Evolutionary conservation across 2,329 filamentous ascomycete genomes (phyloP).

Genomic region (Sarocladium strictum): DNA sequence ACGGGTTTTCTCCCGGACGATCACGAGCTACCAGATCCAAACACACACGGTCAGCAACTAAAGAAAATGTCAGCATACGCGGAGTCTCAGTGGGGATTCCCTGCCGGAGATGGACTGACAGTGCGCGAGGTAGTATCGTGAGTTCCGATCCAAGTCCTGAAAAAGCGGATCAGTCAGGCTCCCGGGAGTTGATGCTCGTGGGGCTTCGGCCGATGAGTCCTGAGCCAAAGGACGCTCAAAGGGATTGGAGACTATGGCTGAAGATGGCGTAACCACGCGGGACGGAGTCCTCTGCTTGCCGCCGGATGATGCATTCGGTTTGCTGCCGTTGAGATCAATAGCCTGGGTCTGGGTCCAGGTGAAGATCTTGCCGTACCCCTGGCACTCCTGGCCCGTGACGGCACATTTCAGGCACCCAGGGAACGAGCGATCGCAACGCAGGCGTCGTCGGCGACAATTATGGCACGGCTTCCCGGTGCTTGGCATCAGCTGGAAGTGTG

Average conservation of each 20-base stretch:
- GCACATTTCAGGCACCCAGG: constrained; percentile 55
- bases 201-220: not conserved
- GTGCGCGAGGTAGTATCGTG: constrained; percentile 43
- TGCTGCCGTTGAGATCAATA: constrained; percentile 35
- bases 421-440: constrained; percentile 56
- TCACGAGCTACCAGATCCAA: constrained; percentile 48
- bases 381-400: constrained; percentile 49
- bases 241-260: not conserved
- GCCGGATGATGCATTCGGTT: not conserved
- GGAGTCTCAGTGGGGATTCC: not conserved
- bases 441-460: constrained; percentile 55
- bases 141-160: constrained; percentile 42
- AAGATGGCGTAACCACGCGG: not conserved
- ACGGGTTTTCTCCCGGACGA: constrained; percentile 38
- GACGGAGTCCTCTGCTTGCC: not conserved
- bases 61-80: not conserved
- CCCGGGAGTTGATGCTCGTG: constrained; percentile 11
- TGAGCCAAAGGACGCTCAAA: not conserved
- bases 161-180: constrained; percentile 48
- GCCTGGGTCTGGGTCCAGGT: constrained; percentile 52
- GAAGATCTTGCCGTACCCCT: constrained; percentile 56
- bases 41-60: constrained; percentile 44
- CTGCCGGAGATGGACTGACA: constrained; percentile 38
- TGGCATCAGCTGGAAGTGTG: constrained; percentile 18
- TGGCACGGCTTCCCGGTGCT: constrained; percentile 45